Conservation (phyloP, 805 yeast species). For the Metschnikowia vanudenii region DNA sequence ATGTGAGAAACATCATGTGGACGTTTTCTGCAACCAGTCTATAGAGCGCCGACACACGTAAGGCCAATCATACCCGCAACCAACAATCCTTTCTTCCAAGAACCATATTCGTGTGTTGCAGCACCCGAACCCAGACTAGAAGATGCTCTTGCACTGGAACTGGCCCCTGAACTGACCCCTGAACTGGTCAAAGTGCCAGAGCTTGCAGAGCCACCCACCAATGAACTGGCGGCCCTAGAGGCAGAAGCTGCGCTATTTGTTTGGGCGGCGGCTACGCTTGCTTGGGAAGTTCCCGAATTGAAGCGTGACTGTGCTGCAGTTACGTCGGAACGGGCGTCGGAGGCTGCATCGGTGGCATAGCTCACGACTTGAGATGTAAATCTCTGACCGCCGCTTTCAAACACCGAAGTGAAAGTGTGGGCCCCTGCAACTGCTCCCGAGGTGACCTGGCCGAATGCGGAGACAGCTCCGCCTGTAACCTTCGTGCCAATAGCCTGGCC, state of each 20-base stretch:
- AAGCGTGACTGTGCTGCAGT: constrained; percentile 4
- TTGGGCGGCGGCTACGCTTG: constrained; percentile 12
- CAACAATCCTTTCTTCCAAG: constrained; percentile 12
- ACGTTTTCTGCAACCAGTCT: not conserved
- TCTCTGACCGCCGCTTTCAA: constrained; percentile 7
- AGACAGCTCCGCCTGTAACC: not conserved
- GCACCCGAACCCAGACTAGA: constrained; percentile 7
- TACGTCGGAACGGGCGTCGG: constrained; percentile 7
- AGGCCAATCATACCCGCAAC: constrained; percentile 11
- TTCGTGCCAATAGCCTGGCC: not conserved
- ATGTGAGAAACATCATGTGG: not conserved
- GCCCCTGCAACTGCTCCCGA: constrained; percentile 20
- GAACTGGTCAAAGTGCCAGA: not conserved
- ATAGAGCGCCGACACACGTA: constrained; percentile 7
- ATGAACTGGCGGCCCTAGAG: constrained; percentile 7
- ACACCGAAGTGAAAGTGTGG: constrained; percentile 14
- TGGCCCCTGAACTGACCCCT: constrained; percentile 9
- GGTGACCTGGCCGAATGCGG: not conserved
- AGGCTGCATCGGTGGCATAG: constrained; percentile 2
- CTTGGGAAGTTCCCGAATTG: constrained; percentile 4
- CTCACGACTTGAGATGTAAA: constrained; percentile 12
- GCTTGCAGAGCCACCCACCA: constrained; percentile 8
- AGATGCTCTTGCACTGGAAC: constrained; percentile 5
- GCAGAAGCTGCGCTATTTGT: constrained; percentile 6
- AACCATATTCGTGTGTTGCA: constrained; percentile 2